Conservation (phyloP, 805 yeast genomes). For the Candida pseudofarinosa region DNA sequence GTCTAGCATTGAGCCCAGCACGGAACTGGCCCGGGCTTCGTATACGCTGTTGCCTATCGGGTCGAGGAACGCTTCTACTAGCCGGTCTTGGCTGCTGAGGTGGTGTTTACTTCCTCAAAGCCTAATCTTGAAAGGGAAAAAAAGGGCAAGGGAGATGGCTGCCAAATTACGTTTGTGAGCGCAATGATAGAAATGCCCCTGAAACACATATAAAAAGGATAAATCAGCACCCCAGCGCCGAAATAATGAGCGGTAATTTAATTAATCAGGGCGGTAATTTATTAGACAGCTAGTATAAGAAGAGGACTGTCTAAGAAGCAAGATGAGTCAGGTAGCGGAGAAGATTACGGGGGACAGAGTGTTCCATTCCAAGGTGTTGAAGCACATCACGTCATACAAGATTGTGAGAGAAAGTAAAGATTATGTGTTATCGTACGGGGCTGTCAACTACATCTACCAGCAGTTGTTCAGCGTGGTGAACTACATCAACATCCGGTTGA, state of each 20-base stretch:
- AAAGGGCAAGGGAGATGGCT: too few species aligned
- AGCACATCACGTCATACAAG: constrained; percentile 30
- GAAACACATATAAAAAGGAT: not conserved
- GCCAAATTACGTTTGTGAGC: not conserved
- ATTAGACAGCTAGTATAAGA: too few species aligned
- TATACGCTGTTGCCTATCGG: too few species aligned
- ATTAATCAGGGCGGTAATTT: too few species aligned
- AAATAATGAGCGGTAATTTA: too few species aligned
- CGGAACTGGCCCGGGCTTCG: too few species aligned
- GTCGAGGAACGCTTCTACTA: too few species aligned
- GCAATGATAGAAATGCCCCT: not conserved
- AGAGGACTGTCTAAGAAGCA: too few species aligned
- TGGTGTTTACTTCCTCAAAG: too few species aligned
- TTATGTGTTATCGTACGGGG: constrained; percentile 21
- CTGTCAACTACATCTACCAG: constrained; percentile 20
- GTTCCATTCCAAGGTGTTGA: constrained; percentile 29
- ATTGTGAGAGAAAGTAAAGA: constrained; percentile 18
- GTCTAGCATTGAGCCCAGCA: too few species aligned
- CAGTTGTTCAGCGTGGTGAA: constrained; percentile 19
- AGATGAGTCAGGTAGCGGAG: constrained; percentile 7
- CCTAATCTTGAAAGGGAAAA: too few species aligned
- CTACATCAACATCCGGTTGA: constrained; percentile 18
- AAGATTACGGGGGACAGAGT: constrained; percentile 11
- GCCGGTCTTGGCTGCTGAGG: too few species aligned
- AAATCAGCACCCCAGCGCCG: not conserved